Percentiles rank a stretch among this genome's conserved stretches.
Evolutionary conservation across 2,329 filamentous ascomycete species (phyloP).

Genomic region (Talaromyces sp.): DNA sequence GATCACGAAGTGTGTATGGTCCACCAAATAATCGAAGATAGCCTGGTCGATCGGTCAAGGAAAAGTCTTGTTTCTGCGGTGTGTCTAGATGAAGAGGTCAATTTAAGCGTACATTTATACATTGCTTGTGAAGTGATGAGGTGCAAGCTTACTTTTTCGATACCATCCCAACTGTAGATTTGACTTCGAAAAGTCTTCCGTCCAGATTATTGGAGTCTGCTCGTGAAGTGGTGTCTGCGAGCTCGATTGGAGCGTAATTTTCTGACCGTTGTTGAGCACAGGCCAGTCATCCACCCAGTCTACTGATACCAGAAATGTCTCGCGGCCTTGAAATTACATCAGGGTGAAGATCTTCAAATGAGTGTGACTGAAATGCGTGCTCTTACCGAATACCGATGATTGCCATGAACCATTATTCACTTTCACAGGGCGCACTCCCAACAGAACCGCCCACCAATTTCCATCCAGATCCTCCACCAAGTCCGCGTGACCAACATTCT

Average conservation of each 20-base stretch:
- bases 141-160: conserved; percentile 32
- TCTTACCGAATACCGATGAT: conserved; percentile 39
- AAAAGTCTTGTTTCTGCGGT: conserved; percentile 43
- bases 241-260: conserved; percentile 31
- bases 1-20: conserved; percentile 46
- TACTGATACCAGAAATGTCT: conserved; percentile 47
- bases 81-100: conserved; percentile 33
- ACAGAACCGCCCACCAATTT: conserved; percentile 45
- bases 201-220: neutral
- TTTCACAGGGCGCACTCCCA: conserved; percentile 38
- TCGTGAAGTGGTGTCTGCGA: conserved; percentile 18
- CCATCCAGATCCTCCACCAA: conserved; percentile 42
- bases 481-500: conserved; percentile 47
- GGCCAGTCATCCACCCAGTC: conserved; percentile 50
- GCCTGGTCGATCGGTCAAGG: conserved; percentile 39
- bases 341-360: neutral
- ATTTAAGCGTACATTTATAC: neutral
- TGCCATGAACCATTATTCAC: conserved; percentile 23
- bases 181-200: conserved; percentile 26
- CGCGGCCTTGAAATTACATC: conserved; percentile 31
- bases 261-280: conserved; percentile 43
- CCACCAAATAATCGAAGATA: conserved; percentile 47
- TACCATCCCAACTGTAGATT: conserved; percentile 31
- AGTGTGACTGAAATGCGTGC: neutral
- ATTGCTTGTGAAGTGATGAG: neutral